A percentile compares a stretch with the other conserved stretches of the same genome.
Evolutionary conservation across 257 asterid genomes (phyloP).

Genomic region (Coffea eugenioides): DNA sequence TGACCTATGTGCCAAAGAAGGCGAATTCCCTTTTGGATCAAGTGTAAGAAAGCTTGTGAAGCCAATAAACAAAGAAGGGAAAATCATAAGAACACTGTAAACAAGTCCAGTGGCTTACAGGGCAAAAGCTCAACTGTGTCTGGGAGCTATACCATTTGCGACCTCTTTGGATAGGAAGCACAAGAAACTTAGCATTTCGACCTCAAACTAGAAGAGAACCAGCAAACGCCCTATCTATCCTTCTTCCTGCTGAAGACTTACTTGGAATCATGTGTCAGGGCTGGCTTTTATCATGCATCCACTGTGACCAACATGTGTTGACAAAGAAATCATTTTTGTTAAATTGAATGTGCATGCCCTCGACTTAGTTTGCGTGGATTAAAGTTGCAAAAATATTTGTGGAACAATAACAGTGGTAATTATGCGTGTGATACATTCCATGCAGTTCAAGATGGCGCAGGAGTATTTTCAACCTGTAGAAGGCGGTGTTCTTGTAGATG

Average conservation of each 20-base stretch:
- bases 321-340: neutral
- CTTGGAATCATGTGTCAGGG: neutral
- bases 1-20: neutral
- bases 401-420: constrained; percentile 6
- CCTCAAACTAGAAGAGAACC: no score
- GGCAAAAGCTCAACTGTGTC: no score
- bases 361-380: neutral
- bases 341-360: neutral
- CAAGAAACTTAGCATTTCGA: no score
- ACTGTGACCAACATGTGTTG: neutral
- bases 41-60: neutral
- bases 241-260: neutral
- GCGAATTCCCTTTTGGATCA: neutral
- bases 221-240: no score
- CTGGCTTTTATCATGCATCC: neutral
- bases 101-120: neutral
- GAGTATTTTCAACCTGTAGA: constrained; percentile 72
- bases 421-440: constrained; percentile 5
- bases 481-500: constrained; percentile 89
- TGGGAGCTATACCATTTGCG: neutral
- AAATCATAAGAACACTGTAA: neutral
- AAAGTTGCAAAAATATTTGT: neutral
- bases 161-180: neutral
- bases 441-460: constrained; percentile 94
- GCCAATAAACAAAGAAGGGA: neutral